Evolutionary conservation across 2,329 filamentous ascomycete species (phyloP).

Genomic region (Rhinocladiella similis): DNA sequence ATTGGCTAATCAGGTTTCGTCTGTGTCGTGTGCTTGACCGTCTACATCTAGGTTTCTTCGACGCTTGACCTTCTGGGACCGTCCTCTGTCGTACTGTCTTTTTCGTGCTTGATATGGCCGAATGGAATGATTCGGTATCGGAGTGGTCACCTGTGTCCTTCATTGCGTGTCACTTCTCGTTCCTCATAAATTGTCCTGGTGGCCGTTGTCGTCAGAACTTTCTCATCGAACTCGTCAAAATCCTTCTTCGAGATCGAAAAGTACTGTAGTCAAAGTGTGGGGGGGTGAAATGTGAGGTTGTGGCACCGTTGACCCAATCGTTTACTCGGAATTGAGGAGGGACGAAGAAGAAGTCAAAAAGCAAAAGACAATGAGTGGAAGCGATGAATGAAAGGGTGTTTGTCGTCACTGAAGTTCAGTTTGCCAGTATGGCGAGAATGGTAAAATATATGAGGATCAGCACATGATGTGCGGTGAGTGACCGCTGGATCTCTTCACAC

Average conservation of each 20-base stretch:
- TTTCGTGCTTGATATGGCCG: conserved; percentile 16
- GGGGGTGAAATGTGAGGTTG: neutral
- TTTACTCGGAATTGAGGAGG: neutral
- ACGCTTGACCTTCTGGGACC: neutral
- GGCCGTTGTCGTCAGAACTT: neutral
- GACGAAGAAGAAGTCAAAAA: neutral
- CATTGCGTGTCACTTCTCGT: neutral
- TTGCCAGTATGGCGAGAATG: neutral
- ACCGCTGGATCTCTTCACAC: neutral
- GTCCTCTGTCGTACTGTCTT: neutral
- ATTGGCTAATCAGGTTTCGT: neutral
- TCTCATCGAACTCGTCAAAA: neutral
- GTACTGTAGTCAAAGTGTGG: neutral
- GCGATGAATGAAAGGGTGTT: neutral
- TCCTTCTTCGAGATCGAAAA: neutral
- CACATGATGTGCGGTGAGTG: neutral
- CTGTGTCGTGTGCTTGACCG: neutral
- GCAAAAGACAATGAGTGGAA: neutral
- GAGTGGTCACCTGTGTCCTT: conserved; percentile 10
- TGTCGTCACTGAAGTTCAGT: neutral
- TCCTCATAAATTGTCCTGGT: neutral
- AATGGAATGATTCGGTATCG: conserved; percentile 25
- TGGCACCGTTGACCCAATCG: neutral
- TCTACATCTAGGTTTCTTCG: neutral
- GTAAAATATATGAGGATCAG: neutral